Base-by-base conservation (phyloP, 306 rosid species). In the Mucuna pruriens region DNA sequence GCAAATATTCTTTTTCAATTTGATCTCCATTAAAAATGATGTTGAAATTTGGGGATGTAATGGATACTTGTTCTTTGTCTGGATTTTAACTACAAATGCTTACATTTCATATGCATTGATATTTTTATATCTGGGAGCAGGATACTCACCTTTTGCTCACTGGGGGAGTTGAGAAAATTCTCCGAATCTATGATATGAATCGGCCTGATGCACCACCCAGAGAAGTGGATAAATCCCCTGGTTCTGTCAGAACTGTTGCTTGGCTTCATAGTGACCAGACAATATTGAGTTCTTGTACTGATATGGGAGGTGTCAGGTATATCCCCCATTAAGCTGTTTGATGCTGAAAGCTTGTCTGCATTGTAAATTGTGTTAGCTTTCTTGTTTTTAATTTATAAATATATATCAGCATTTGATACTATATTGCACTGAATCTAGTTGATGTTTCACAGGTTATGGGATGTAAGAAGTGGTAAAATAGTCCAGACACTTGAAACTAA, bases 251-350 rank as follows among this genome's bases (percentile, higher is more conserved):
- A 86, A 96, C 97, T 40, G 97, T 91, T 77, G 91, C 98, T 40
- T 96, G 97, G 98, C 97, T 96, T 78, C 99, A 96, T 51, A 90
- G 94, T 67, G 99, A 96, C 85, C 99, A 92, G 88, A 96, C 98
- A 57, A 92, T 96, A 71, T 84, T 96, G 87, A 96, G 99, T 87
- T 92, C 99, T 46, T 96, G 99, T 84, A 88, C 94, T 69, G 99
- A 96, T 81, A 87, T 92, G 89, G 98, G 97, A 7, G 99, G 99
- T 78, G 98, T 94, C 76, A 96, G 99, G 99, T 94, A 77, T 85
- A 34, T 60, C 40, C 55, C 48, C 40, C 34, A 52, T 60, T 73
- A 3, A 23, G 67, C 62, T 55, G 36, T 73, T 45, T 44, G 26
- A 74, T 51, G 46, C 46, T 72, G 77, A 84, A 15, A 65, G 49